Conservation (phyloP, 768 basidiomycete species). For the Boletus coccyginus region DNA sequence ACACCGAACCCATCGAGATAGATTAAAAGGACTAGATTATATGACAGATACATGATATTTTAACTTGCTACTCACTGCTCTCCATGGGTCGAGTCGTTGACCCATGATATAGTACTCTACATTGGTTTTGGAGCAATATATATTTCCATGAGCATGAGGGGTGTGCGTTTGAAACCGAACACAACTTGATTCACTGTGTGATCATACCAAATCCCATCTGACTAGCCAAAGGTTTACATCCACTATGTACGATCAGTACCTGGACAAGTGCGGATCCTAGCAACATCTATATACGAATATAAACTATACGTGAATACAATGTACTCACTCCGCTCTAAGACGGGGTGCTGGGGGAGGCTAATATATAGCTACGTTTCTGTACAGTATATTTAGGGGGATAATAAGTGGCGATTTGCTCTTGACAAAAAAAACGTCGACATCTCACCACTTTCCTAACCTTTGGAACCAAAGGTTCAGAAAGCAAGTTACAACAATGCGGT, state of each 20-base stretch:
- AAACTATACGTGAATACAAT: constrained; percentile 20
- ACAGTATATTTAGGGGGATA: constrained; percentile 3
- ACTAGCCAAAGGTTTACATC: not conserved
- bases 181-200: not conserved
- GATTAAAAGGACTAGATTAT: too few relatives aligned
- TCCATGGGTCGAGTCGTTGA: too few relatives aligned
- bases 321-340: constrained; percentile 1
- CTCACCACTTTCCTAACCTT: constrained; percentile 42
- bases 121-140: not conserved
- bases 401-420: not conserved
- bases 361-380: constrained; percentile 4
- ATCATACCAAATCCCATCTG: not conserved
- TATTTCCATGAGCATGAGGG: not conserved
- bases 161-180: not conserved
- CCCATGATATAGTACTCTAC: too few relatives aligned
- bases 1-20: too few relatives aligned
- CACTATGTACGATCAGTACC: not conserved
- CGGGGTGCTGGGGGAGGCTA: not conserved
- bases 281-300: constrained; percentile 14
- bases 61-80: too few relatives aligned
- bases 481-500: constrained; percentile 53
- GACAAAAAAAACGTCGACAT: not conserved
- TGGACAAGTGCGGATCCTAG: not conserved
- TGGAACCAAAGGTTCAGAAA: constrained; percentile 52
- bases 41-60: too few relatives aligned